Evolutionary conservation across 140 eudicot species (phyloP).

Genomic region (Anethum foeniculum): DNA sequence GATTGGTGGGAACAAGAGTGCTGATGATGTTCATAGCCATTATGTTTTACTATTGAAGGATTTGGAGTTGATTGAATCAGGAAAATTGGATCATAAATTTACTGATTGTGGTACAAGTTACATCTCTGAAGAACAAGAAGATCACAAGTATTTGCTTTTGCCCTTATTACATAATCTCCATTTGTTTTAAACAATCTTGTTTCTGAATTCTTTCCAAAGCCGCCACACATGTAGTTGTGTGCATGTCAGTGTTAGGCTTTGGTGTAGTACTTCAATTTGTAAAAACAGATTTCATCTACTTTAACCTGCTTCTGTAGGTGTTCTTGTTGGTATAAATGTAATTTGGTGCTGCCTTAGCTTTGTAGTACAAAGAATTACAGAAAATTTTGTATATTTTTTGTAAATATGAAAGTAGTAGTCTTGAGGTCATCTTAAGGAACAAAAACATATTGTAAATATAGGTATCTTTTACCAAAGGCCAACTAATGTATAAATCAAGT

Average conservation of each 20-base stretch:
- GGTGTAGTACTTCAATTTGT: background rate
- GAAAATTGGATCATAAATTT: conserved; percentile 13
- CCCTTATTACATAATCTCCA: background rate
- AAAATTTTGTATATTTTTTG: background rate
- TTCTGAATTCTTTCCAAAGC: background rate
- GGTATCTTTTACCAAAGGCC: no score
- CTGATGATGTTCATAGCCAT: conserved; percentile 13
- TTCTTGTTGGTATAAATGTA: background rate
- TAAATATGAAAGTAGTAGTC: background rate
- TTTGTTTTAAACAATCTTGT: background rate
- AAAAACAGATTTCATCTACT: background rate
- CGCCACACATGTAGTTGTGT: background rate
- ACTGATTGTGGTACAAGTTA: background rate
- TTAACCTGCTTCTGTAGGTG: background rate
- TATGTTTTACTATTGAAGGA: conserved; percentile 13
- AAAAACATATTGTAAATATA: no score
- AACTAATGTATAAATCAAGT: background rate
- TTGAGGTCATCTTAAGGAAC: background rate
- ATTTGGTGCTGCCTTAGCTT: background rate
- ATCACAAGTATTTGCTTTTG: conserved; percentile 8
- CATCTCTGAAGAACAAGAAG: conserved; percentile 10
- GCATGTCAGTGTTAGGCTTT: background rate
- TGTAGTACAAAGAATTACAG: background rate
- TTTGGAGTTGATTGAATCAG: conserved; percentile 17
- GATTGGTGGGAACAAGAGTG: conserved; percentile 19